These are phyloP conservation scores for Microdochium bolleyi DNA, from an alignment of 2,329 filamentous ascomycete species.

Conservation along the genomic window DNA sequence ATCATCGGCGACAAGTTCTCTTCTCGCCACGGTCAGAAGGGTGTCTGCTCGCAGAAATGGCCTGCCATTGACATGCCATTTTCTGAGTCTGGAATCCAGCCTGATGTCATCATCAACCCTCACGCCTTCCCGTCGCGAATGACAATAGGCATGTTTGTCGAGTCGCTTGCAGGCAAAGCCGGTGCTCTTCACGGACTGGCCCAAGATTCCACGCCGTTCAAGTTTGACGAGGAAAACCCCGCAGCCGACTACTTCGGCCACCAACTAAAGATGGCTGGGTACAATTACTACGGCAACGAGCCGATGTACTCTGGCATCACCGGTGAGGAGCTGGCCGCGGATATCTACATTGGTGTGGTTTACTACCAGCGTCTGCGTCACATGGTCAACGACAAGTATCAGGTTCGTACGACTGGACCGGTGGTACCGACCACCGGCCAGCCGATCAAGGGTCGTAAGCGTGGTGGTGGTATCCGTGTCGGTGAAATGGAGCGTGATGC, in stretches of 20 bases:
- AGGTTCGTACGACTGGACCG: conserved; percentile 91
- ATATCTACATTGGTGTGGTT: conserved; percentile 94
- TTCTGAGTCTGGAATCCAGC: conserved; percentile 91
- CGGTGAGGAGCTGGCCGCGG: conserved; percentile 83
- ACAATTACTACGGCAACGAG: conserved; percentile 97
- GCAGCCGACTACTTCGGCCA: conserved; percentile 93
- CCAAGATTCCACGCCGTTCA: conserved; percentile 92
- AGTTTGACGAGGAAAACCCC: conserved; percentile 86
- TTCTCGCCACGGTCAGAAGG: conserved; percentile 95
- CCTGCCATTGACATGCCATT: conserved; percentile 92
- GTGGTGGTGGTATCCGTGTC: conserved; percentile 96
- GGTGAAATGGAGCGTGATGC: conserved; percentile 99
- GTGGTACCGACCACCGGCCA: conserved; percentile 87
- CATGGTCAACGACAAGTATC: conserved; percentile 99
- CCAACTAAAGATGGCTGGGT: conserved; percentile 89
- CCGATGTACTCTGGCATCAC: conserved; percentile 98
- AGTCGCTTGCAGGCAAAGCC: conserved; percentile 91
- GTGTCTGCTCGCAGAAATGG: conserved; percentile 95
- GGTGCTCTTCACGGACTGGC: conserved; percentile 92
- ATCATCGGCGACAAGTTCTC: conserved; percentile 99
- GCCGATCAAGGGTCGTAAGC: conserved; percentile 92
- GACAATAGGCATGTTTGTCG: conserved; percentile 99
- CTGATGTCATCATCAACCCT: conserved; percentile 97
- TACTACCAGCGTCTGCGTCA: conserved; percentile 97
- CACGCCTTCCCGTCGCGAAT: conserved; percentile 99